Conservation (phyloP, 2,329 filamentous ascomycete species). For the Akanthomyces dipterigenus region DNA sequence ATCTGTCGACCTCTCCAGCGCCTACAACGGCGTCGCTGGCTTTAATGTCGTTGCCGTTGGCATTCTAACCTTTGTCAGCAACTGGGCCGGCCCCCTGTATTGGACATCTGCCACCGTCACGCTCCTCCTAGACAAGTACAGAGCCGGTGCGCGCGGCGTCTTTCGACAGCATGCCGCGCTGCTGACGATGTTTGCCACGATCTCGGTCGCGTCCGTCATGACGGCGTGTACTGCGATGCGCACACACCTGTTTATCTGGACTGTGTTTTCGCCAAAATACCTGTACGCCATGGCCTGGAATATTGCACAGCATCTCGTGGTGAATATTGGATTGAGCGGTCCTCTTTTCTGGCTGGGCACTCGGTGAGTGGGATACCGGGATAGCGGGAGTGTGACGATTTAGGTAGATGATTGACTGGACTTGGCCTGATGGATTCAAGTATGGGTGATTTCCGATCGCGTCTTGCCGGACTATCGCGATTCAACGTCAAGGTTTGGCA, state of each 20-base stretch:
- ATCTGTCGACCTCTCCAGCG: slow-evolving; percentile 87
- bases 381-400: no score
- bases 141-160: slow-evolving; percentile 22
- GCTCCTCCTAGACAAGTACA: slow-evolving; percentile 41
- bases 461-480: no score
- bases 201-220: slow-evolving; percentile 70
- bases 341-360: slow-evolving; percentile 48
- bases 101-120: slow-evolving; percentile 66
- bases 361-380: slow-evolving; percentile 11
- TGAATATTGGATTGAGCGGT: slow-evolving; percentile 60
- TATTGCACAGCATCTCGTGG: slow-evolving; percentile 67
- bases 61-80: slow-evolving; percentile 74
- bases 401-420: no score
- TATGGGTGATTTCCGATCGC: no score
- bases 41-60: slow-evolving; percentile 82
- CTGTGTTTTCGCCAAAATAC: slow-evolving; percentile 95
- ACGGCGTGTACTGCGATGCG: slow-evolving; percentile 75
- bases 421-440: no score
- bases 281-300: slow-evolving; percentile 88
- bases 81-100: slow-evolving; percentile 88
- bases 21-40: slow-evolving; percentile 81
- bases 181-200: slow-evolving; percentile 64
- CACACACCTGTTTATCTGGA: slow-evolving; percentile 96
- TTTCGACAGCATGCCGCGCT: slow-evolving; percentile 50
- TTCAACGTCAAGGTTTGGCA: no score